Percentiles rank a stretch among this genome's conserved stretches.
phyloP scores from a whole-genome alignment of 129 eudicot species.

The Lactuca sativa region DNA sequence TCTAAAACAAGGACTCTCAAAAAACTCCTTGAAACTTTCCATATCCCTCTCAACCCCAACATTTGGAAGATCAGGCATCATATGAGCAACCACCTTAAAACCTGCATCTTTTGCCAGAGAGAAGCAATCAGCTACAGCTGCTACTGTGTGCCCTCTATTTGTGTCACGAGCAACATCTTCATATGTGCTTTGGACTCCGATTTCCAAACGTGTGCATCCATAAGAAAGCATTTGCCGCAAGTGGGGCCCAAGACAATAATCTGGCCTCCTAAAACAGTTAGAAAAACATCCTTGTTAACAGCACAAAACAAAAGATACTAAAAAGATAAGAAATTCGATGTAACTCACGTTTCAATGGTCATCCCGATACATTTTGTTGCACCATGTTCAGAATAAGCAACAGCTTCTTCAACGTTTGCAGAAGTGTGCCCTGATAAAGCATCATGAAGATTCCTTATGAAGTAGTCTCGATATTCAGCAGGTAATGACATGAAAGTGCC shows the following conservation, averaged over 20 bases:
- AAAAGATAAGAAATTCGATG: not conserved
- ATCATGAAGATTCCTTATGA: conserved; percentile 91
- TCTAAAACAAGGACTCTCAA: conserved; percentile 86
- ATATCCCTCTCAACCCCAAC: conserved; percentile 97
- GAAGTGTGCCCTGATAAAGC: conserved; percentile 98
- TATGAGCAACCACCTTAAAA: conserved; percentile 99
- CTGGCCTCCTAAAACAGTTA: conserved; percentile 73
- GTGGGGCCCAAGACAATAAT: conserved; percentile 97
- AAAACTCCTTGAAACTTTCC: conserved; percentile 97
- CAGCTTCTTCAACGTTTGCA: conserved; percentile 96
- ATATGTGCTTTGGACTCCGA: conserved; percentile 96
- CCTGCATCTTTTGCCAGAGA: conserved; percentile 98
- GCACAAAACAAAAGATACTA: no score
- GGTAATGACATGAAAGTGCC: conserved; percentile 99
- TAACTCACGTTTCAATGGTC: conserved; percentile 95
- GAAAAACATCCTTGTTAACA: conserved; percentile 1
- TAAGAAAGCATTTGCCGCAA: conserved; percentile 91
- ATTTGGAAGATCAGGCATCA: conserved; percentile 99
- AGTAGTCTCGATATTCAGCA: conserved; percentile 89
- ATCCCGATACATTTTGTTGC: conserved; percentile 97
- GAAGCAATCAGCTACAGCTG: conserved; percentile 99
- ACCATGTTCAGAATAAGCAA: conserved; percentile 93
- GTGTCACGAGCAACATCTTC: conserved; percentile 99
- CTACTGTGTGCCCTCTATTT: conserved; percentile 96
- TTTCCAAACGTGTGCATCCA: conserved; percentile 94